Percentiles rank a stretch among this genome's conserved stretches.
Evolutionary conservation across 2,329 filamentous ascomycete genomes (phyloP).

Genomic region (Lasiodiplodia gonubiensis): DNA sequence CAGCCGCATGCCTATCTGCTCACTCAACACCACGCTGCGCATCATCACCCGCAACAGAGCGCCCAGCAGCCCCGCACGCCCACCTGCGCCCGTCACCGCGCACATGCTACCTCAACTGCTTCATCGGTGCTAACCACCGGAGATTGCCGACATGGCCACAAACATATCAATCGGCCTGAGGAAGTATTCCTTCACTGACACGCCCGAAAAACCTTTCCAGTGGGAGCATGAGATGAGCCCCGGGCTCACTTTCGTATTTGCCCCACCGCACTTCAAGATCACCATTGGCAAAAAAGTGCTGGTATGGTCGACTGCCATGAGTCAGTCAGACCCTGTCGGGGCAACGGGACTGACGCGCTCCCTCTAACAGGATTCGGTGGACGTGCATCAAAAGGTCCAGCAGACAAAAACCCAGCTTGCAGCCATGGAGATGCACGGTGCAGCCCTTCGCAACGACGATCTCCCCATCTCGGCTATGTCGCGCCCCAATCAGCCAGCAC

Average conservation of each 20-base stretch:
- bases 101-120: not conserved
- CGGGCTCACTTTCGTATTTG: slow-evolving; percentile 38
- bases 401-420: slow-evolving; percentile 32
- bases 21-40: slow-evolving; percentile 9
- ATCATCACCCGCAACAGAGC: slow-evolving; percentile 39
- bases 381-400: slow-evolving; percentile 37
- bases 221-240: slow-evolving; percentile 19
- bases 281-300: slow-evolving; percentile 22
- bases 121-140: not conserved
- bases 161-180: not conserved
- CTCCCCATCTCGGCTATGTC: slow-evolving; percentile 53
- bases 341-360: not conserved
- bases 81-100: not conserved
- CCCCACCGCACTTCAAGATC: slow-evolving; percentile 31
- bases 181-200: slow-evolving; percentile 38
- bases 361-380: slow-evolving; percentile 38
- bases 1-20: slow-evolving; percentile 13
- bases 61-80: slow-evolving; percentile 16
- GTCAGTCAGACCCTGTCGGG: not conserved
- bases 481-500: slow-evolving; percentile 38
- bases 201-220: slow-evolving; percentile 32
- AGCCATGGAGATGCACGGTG: slow-evolving; percentile 33
- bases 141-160: not conserved
- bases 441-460: slow-evolving; percentile 44
- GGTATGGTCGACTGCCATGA: slow-evolving; percentile 29